A percentile compares a stretch with the other conserved stretches of the same genome.
These are phyloP conservation scores for Rhamnella rubrinervis DNA, from an alignment of 331 rosid genomes.

Conservation along the genomic window DNA sequence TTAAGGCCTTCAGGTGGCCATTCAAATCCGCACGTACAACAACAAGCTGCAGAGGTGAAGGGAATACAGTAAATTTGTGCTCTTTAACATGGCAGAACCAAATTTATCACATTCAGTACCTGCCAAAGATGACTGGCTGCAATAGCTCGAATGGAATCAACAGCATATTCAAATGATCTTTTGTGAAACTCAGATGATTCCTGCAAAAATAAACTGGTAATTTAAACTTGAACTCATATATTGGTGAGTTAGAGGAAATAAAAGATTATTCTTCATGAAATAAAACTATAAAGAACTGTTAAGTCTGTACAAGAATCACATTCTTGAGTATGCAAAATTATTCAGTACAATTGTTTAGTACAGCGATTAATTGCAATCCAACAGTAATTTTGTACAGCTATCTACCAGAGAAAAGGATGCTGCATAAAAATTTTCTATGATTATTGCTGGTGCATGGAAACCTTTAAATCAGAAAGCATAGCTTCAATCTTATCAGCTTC, in stretches of 20 bases:
- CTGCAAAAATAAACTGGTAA: slow-evolving; percentile 44
- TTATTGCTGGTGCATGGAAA: slow-evolving; percentile 18
- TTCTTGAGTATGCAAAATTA: background rate
- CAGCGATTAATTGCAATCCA: slow-evolving; percentile 19
- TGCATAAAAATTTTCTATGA: background rate
- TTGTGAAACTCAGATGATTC: slow-evolving; percentile 89
- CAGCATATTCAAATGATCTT: slow-evolving; percentile 87
- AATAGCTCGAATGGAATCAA: slow-evolving; percentile 79
- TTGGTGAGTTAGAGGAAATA: slow-evolving; percentile 3
- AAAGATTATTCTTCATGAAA: slow-evolving; percentile 12
- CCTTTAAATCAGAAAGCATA: slow-evolving; percentile 88
- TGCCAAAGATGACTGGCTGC: slow-evolving; percentile 99
- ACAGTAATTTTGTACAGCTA: slow-evolving; percentile 17
- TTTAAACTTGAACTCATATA: slow-evolving; percentile 11
- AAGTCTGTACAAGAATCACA: slow-evolving; percentile 10
- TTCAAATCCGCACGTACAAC: slow-evolving; percentile 93
- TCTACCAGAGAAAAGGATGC: slow-evolving; percentile 14
- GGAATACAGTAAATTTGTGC: slow-evolving; percentile 22
- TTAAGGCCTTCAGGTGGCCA: slow-evolving; percentile 91
- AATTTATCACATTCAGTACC: slow-evolving; percentile 46
- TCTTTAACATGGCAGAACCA: slow-evolving; percentile 24
- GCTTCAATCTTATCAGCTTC: slow-evolving; percentile 96
- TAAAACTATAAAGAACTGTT: slow-evolving; percentile 7
- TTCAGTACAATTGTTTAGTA: slow-evolving; percentile 6
- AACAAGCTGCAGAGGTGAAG: slow-evolving; percentile 73